Conservation (phyloP, 129 eudicot genomes). For the Erigeron canadensis region DNA sequence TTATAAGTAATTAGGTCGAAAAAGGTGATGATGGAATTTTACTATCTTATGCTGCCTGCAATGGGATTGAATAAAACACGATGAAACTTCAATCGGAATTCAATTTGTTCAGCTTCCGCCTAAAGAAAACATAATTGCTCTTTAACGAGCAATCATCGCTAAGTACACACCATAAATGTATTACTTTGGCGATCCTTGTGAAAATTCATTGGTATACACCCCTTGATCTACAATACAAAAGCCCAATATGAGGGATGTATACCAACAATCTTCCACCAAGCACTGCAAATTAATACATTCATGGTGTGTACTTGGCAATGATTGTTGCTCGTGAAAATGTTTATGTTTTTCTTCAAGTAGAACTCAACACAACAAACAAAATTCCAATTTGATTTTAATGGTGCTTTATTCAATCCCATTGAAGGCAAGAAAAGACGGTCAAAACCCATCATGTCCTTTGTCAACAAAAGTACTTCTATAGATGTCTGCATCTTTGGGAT, state of each 20-base stretch:
- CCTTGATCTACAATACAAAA: slow-evolving; percentile 61
- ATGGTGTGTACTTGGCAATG: slow-evolving; percentile 35
- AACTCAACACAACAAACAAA: slow-evolving; percentile 43
- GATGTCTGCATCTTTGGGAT: slow-evolving; percentile 30
- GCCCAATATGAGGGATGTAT: slow-evolving; percentile 68
- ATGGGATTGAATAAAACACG: slow-evolving; percentile 12
- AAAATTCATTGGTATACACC: slow-evolving; percentile 32
- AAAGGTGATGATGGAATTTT: slow-evolving; percentile 20
- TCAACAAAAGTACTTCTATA: slow-evolving; percentile 1
- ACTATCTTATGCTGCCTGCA: slow-evolving; percentile 73
- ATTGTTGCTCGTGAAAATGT: slow-evolving; percentile 14
- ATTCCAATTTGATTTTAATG: slow-evolving; percentile 50
- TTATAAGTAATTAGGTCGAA: background rate
- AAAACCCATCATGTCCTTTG: slow-evolving; percentile 11
- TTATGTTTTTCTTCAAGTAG: background rate
- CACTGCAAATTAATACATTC: slow-evolving; percentile 50
- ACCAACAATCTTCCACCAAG: slow-evolving; percentile 59
- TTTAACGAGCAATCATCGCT: slow-evolving; percentile 9
- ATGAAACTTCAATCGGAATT: slow-evolving; percentile 51
- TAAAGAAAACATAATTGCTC: slow-evolving; percentile 15
- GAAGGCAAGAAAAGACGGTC: slow-evolving; percentile 76
- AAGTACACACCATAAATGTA: slow-evolving; percentile 45
- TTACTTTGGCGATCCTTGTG: slow-evolving; percentile 39
- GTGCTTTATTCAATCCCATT: slow-evolving; percentile 9
- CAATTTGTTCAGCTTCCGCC: slow-evolving; percentile 44